These are phyloP conservation scores for Anthracocystis setariae DNA, from an alignment of 1,284 basidiomycete species.

Conservation along the genomic window DNA sequence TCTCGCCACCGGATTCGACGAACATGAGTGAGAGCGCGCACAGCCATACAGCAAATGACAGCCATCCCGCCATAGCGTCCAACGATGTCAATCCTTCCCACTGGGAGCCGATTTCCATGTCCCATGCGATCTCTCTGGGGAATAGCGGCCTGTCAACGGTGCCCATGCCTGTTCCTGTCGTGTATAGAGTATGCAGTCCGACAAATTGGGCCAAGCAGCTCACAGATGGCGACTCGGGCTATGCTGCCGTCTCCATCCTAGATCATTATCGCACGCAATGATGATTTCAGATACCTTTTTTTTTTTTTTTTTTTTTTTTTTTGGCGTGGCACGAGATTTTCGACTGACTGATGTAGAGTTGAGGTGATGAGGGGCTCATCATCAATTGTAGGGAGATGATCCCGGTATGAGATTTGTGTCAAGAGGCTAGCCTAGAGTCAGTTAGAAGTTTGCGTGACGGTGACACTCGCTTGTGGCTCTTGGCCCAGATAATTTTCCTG, in stretches of 20 bases:
- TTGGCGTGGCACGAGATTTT: no score
- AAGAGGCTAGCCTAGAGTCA: no score
- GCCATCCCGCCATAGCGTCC: neutral
- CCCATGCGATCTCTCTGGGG: neutral
- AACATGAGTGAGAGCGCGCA: conserved; percentile 22
- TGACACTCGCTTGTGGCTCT: no score
- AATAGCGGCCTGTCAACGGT: neutral
- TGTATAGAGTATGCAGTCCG: neutral
- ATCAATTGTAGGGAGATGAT: no score
- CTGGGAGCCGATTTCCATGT: neutral
- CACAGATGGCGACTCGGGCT: conserved; percentile 9
- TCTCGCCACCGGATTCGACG: conserved; percentile 36
- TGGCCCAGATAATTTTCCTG: no score
- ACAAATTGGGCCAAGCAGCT: neutral
- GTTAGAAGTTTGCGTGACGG: no score
- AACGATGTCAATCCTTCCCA: neutral
- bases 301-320: no score
- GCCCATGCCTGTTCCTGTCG: neutral
- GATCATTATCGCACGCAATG: conserved; percentile 6
- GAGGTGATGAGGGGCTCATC: no score
- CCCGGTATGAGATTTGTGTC: no score
- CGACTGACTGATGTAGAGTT: no score
- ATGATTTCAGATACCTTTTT: neutral
- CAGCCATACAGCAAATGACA: neutral
- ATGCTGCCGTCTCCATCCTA: conserved; percentile 11